A percentile compares a stretch with the other conserved stretches of the same genome.
Conservation (phyloP, 768 basidiomycete genomes). For the Tulasnella sp. region DNA sequence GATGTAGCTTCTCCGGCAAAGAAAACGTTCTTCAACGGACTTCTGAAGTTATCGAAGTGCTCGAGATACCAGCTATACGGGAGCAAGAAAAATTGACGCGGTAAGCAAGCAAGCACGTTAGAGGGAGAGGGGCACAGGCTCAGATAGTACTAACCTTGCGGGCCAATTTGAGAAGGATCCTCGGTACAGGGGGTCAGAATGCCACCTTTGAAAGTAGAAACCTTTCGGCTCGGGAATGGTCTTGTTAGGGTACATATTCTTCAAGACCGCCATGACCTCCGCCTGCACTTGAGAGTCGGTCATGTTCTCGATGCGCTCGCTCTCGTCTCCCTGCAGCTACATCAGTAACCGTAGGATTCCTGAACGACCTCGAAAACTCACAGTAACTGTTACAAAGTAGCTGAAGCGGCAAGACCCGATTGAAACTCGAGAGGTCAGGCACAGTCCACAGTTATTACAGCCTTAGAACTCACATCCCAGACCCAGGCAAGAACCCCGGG, state of each 20-base stretch:
- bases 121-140: neutral
- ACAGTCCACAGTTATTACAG: too few relatives aligned
- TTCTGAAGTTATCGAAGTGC: conserved; percentile 15
- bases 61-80: conserved; percentile 5
- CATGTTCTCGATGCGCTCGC: conserved; percentile 46
- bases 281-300: conserved; percentile 35
- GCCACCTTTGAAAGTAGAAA: conserved; percentile 48
- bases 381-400: conserved; percentile 41
- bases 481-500: conserved; percentile 46
- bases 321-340: conserved; percentile 45
- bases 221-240: conserved; percentile 44
- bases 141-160: conserved; percentile 37
- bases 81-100: neutral
- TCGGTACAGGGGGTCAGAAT: conserved; percentile 40
- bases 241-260: conserved; percentile 45
- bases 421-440: too few relatives aligned
- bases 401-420: neutral
- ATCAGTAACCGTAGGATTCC: too few relatives aligned
- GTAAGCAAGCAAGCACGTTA: neutral
- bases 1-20: conserved; percentile 16
- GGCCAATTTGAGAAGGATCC: conserved; percentile 66
- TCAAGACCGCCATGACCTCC: conserved; percentile 48
- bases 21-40: neutral
- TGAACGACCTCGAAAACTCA: too few relatives aligned
- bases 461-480: conserved; percentile 35